phyloP scores from a whole-genome alignment of 1,284 basidiomycete species.

The Inonotus obliquus region DNA sequence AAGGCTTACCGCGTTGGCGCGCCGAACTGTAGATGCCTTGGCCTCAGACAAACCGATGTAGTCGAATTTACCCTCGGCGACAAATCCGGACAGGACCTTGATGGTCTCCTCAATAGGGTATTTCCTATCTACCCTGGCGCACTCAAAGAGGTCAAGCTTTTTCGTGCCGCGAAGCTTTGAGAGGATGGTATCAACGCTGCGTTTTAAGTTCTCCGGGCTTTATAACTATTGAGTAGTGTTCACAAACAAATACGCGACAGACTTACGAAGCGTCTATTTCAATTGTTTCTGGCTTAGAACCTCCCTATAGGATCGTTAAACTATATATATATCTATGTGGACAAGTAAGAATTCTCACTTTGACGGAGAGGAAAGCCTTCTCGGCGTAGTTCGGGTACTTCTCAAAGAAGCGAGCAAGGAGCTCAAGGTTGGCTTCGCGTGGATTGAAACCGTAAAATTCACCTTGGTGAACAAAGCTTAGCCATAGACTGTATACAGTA shows the following conservation, averaged over 20 bases:
- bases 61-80: conserved; percentile 40
- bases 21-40: conserved; percentile 40
- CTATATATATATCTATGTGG: not conserved
- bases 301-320: conserved; percentile 36
- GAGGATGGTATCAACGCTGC: conserved; percentile 35
- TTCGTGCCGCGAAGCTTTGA: conserved; percentile 38
- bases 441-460: conserved; percentile 40
- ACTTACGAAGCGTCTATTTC: conserved; percentile 29
- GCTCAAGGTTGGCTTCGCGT: conserved; percentile 35
- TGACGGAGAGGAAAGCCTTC: conserved; percentile 44
- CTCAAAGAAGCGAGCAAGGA: conserved; percentile 41
- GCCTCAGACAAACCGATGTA: conserved; percentile 47
- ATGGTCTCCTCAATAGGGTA: conserved; percentile 34
- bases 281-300: conserved; percentile 22
- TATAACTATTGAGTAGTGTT: not conserved
- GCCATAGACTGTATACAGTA: not conserved
- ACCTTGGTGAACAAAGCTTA: conserved; percentile 21
- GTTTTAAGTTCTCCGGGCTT: conserved; percentile 37
- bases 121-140: conserved; percentile 31
- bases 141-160: conserved; percentile 41
- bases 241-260: not conserved
- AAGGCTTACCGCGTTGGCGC: conserved; percentile 33
- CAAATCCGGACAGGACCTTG: conserved; percentile 26
- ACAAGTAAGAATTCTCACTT: conserved; percentile 24
- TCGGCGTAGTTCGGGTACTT: conserved; percentile 51